Conservation (phyloP, 768 basidiomycete species). For the Lactarius trivialis region DNA sequence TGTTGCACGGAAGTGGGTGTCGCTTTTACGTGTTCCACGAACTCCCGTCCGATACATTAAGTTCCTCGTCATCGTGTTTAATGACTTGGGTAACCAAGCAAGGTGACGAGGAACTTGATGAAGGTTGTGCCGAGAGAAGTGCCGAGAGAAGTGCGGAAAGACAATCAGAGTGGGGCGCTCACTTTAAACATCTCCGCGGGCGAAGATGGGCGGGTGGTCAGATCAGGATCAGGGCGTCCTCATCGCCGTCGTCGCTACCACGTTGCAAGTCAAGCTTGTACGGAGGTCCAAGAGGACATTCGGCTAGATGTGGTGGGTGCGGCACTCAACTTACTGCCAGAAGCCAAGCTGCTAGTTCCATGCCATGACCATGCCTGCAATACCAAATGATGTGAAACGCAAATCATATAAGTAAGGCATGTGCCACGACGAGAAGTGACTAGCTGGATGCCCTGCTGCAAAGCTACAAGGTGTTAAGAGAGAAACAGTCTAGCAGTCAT, state of each 20-base stretch:
- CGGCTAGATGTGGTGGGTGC: neutral
- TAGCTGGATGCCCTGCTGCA: neutral
- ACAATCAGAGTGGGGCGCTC: conserved; percentile 78
- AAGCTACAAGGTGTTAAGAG: neutral
- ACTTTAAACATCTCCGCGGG: conserved; percentile 43
- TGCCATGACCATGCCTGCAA: neutral
- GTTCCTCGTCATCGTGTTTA: too few species aligned
- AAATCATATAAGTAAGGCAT: neutral
- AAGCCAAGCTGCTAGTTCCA: neutral
- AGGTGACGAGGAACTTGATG: too few species aligned
- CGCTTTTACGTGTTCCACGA: conserved; percentile 81
- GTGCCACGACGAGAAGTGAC: neutral
- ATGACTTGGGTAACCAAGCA: too few species aligned
- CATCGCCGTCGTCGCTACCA: neutral
- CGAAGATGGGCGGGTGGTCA: neutral
- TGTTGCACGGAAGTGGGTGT: conserved; percentile 92
- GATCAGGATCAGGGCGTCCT: neutral
- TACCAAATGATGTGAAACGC: neutral
- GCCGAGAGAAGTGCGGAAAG: too few species aligned
- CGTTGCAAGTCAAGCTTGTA: neutral
- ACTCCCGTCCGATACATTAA: conserved; percentile 81
- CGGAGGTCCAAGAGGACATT: neutral
- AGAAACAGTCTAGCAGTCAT: neutral
- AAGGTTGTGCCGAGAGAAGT: too few species aligned
- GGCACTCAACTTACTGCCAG: neutral